Percentiles rank a stretch among this genome's conserved stretches.
phyloP scores from a whole-genome alignment of 2,329 filamentous ascomycete species.

The Xylaria sp. region DNA sequence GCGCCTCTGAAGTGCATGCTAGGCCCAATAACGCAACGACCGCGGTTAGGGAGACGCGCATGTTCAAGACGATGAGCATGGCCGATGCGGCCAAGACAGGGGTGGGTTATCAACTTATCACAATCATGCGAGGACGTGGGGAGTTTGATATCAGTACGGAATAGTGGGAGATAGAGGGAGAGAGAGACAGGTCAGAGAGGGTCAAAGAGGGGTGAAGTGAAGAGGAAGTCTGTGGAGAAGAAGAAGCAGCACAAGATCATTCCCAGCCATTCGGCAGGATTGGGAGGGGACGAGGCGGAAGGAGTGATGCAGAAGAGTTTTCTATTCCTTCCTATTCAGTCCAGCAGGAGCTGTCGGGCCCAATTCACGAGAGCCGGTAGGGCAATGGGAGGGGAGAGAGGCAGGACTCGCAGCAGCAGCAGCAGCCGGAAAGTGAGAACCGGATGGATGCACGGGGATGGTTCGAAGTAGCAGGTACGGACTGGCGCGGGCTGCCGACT shows the following conservation, averaged over 20 bases:
- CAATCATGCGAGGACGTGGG: constrained; percentile 25
- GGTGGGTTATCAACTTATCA: constrained; percentile 13
- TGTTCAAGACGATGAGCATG: constrained; percentile 19
- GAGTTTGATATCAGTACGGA: background rate
- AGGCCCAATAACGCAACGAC: constrained; percentile 29
- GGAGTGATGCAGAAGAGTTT: background rate
- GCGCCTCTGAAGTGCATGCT: constrained; percentile 43
- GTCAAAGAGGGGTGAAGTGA: background rate
- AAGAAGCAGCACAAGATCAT: background rate
- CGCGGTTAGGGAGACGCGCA: constrained; percentile 30
- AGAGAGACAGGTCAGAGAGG: background rate
- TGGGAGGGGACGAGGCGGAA: background rate
- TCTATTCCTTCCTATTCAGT: background rate
- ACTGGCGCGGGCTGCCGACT: background rate
- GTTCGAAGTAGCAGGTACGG: no score
- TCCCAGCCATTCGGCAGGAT: constrained; percentile 5
- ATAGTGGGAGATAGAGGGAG: background rate
- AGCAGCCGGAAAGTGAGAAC: background rate
- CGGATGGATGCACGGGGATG: background rate
- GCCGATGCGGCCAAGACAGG: constrained; percentile 24
- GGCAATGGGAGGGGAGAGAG: background rate
- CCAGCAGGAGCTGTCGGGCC: background rate
- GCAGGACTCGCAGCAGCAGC: background rate
- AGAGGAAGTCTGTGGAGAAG: background rate
- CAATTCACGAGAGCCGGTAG: background rate